Percentiles rank a stretch among this genome's conserved stretches.
Conservation (phyloP, 768 basidiomycete genomes). For the Panus rudis region DNA sequence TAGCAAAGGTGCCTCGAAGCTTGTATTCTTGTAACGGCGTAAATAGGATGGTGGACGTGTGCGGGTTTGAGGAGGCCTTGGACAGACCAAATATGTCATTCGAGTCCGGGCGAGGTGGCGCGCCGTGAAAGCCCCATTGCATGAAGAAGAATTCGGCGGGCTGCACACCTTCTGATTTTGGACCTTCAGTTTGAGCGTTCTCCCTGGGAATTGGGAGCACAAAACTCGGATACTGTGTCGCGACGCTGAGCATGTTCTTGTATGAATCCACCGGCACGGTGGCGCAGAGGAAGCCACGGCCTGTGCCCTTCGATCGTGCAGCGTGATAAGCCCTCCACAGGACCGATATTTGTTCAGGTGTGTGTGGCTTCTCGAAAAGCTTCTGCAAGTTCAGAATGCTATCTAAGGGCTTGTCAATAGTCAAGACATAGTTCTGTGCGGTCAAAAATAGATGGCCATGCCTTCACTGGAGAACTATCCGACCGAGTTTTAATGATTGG, state of each 20-base stretch:
- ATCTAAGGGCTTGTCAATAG: constrained; percentile 60
- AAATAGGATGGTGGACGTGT: constrained; percentile 75
- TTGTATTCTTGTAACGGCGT: constrained; percentile 95
- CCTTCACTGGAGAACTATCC: constrained; percentile 66
- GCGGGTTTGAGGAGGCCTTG: constrained; percentile 34
- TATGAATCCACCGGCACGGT: constrained; percentile 70
- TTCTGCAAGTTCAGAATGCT: constrained; percentile 73
- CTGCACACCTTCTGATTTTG: constrained; percentile 22
- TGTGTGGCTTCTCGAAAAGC: constrained; percentile 61
- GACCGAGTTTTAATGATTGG: constrained; percentile 30
- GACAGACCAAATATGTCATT: constrained; percentile 39
- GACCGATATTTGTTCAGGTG: constrained; percentile 63
- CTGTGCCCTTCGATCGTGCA: constrained; percentile 71
- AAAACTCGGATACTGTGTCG: constrained; percentile 67
- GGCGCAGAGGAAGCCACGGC: constrained; percentile 82
- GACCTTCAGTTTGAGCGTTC: constrained; percentile 11
- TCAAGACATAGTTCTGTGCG: constrained; percentile 2
- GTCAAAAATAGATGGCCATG: constrained; percentile 18
- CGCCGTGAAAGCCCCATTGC: constrained; percentile 83
- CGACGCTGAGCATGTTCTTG: constrained; percentile 56
- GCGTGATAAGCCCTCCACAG: constrained; percentile 90
- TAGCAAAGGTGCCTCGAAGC: constrained; percentile 72
- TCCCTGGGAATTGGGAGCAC: constrained; percentile 73
- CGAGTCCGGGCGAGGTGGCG: constrained; percentile 53
- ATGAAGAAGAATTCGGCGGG: constrained; percentile 80